Percentiles rank a stretch among this genome's conserved stretches.
Evolutionary conservation across 2,329 filamentous ascomycete genomes (phyloP).

Genomic region (Thelonectria blattea): DNA sequence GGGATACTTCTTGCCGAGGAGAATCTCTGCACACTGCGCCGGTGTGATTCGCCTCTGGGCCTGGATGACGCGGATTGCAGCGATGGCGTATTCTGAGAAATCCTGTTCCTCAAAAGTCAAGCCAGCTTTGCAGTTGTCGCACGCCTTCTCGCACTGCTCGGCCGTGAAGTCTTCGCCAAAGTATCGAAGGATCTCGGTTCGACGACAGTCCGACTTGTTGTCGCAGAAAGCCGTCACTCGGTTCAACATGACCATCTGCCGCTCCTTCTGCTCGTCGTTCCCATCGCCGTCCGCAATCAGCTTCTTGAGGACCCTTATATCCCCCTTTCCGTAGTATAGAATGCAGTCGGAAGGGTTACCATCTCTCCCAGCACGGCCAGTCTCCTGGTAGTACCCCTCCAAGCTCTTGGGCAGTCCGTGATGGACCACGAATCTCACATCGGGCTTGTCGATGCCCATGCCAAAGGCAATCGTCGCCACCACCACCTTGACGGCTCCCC

Average conservation of each 20-base stretch:
- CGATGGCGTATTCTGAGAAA: constrained; percentile 75
- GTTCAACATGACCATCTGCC: constrained; percentile 84
- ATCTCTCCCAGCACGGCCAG: constrained; percentile 91
- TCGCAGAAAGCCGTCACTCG: constrained; percentile 88
- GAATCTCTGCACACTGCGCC: constrained; percentile 81
- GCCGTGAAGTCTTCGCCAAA: constrained; percentile 85
- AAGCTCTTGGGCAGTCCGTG: constrained; percentile 91
- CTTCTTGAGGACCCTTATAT: constrained; percentile 73
- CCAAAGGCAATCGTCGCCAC: constrained; percentile 98
- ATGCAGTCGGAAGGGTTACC: constrained; percentile 87
- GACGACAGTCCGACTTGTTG: constrained; percentile 84
- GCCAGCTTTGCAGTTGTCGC: constrained; percentile 87
- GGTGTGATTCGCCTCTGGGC: constrained; percentile 70
- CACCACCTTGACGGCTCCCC: constrained; percentile 80
- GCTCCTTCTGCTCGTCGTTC: constrained; percentile 77
- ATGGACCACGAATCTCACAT: constrained; percentile 96
- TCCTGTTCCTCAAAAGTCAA: constrained; percentile 75
- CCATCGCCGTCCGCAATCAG: constrained; percentile 87
- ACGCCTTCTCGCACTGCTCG: constrained; percentile 73
- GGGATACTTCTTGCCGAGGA: constrained; percentile 72
- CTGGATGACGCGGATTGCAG: constrained; percentile 72
- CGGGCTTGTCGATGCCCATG: constrained; percentile 99
- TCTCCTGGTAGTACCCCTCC: constrained; percentile 98
- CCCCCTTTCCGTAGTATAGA: constrained; percentile 83
- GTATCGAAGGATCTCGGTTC: constrained; percentile 88